A percentile compares a stretch with the other conserved stretches of the same genome.
phyloP scores from a whole-genome alignment of 148 eudicot genomes.

The Hydrangea macrophylla region DNA sequence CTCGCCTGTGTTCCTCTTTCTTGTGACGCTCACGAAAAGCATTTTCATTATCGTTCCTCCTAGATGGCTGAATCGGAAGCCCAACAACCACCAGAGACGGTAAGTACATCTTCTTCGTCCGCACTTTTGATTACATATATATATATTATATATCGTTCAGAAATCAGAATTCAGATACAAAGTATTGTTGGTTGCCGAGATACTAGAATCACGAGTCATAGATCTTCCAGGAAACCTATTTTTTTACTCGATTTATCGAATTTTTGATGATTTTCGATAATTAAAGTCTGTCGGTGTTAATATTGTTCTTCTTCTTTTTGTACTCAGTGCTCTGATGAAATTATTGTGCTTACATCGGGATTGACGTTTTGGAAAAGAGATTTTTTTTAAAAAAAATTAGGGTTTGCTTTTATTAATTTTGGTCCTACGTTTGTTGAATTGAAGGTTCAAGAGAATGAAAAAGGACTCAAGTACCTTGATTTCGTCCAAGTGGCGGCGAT shows the following conservation, averaged over 20 bases:
- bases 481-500: conserved; percentile 38
- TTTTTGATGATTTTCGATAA: not conserved
- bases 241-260: not conserved
- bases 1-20: too few species aligned
- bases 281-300: too few species aligned
- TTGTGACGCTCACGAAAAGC: too few species aligned
- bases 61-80: conserved; percentile 30
- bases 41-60: not conserved
- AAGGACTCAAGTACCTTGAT: conserved; percentile 40
- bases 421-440: too few species aligned
- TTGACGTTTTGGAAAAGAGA: too few species aligned
- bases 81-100: conserved; percentile 11
- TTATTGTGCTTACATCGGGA: too few species aligned
- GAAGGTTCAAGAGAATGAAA: conserved; percentile 33
- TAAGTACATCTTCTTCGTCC: not conserved
- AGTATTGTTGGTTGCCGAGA: not conserved
- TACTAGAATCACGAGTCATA: too few species aligned
- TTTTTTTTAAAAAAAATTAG: too few species aligned
- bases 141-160: too few species aligned
- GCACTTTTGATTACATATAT: too few species aligned
- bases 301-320: not conserved
- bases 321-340: not conserved
- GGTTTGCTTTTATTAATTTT: too few species aligned
- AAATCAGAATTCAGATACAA: too few species aligned
- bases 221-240: not conserved